Evolutionary conservation across 768 basidiomycete genomes (phyloP), one percentile per base, ranked within the genome.

Genomic region (Mycena haematopus): DNA sequence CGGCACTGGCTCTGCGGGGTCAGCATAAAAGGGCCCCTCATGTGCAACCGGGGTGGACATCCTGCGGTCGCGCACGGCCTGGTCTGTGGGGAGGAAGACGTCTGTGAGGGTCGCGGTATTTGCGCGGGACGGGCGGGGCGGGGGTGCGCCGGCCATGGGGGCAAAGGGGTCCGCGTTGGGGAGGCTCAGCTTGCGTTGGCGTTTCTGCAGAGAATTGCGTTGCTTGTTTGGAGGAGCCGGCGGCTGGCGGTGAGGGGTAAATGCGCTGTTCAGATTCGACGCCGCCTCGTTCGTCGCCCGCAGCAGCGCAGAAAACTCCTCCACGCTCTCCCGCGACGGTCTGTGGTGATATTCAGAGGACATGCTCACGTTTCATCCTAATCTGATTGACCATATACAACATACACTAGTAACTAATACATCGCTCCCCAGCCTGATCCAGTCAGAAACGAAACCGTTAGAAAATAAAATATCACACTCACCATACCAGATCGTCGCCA

Each of bases 101-200:
- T 95, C 92, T 75, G 83, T 87, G 52, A 94, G 81, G 57, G 82
- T 93, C 35, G 88, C 90, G 5, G 93, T 95, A 74, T 95, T 95
- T 62, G 89, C 90, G 59, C 93, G 84, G 49, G 91, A 92, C 0
- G 93, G 93, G 46, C 93, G 84, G 2, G 89, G 87, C 10, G 92
- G 92, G 1, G 91, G 86, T 0, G 86, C 76, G 3, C 82, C 71
- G 64, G 79, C 72, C 55, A 67, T 67, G 21, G 55, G 58, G 17
- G 65, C 65, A 40, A 67, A 67, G 76, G 76, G 46, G 76, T 74
- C 53, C 75, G 60, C 33, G 72, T 70, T 72, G 69, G 80, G 75
- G n/a, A 85, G 72, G 69, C 80, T 83, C 70, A 80, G 82, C 67
- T 88, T 89, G 55, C 85, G 79, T 0, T 77, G 58, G 52, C 82